Base-by-base conservation (phyloP, 148 eudicot species). In the Rhododendron mucronatum region DNA sequence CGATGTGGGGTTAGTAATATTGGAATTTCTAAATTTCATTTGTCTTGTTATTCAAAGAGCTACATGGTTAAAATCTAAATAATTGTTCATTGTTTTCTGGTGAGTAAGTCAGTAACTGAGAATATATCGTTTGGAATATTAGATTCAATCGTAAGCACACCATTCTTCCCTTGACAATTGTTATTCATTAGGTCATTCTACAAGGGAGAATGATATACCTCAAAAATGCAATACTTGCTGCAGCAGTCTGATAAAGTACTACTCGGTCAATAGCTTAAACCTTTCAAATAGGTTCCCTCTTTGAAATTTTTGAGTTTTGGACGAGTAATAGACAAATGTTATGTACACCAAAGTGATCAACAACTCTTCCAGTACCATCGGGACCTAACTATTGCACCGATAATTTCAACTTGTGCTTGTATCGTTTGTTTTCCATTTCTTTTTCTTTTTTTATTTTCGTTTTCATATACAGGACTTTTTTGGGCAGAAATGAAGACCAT, bases 1-100 rank as follows among this genome's bases (percentile, higher is more conserved):
- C 98, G 99, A 45, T 97, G 99, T 91, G 99, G 99, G 95, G 99
- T 97, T 67, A 91, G 98, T 95, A 47, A 65, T 85, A 86, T 78
- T 74, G 57, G 37, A 48, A 82, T 61, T 83, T 78, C 59, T 30
- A 71, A 33, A 71, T 71, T 71, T 30, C 20, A 71, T 71, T 30
- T 14, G 2, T 33, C 39, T 14, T 71, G 20, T 71, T 14, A 30
- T 71, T 71, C 7, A 5, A 30, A 30, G 20, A 71, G 76, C 12
- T 71, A 30, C 76, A 4, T 15, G 21, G 76, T 71, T 30, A 71
- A 69, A 71, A 33, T 14, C 3, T 13, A 14, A 20, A 6, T 13
- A 12, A 5, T 30, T 30, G 14, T 71, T 30, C 76, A 71, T 30
- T 71, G 76, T 30, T 33, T 5, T 30, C 37, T 15, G 2, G 37